A percentile compares a stretch with the other conserved stretches of the same genome.
Evolutionary conservation across 148 eudicot species (phyloP).

Genomic region (Camellia japonica): DNA sequence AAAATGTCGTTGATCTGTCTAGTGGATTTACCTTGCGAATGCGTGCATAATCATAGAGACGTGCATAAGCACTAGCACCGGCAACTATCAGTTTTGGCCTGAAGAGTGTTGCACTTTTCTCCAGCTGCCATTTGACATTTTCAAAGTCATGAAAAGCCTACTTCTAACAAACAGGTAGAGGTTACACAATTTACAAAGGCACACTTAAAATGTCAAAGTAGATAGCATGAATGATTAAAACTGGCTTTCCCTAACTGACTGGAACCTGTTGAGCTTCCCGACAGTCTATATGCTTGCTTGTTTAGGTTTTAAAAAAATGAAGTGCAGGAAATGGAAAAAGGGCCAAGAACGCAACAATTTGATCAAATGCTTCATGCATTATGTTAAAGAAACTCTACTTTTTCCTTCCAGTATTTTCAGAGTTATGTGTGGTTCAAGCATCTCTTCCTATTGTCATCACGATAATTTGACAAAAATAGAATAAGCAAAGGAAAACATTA

Average conservation of each 20-base stretch:
- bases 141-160: slow-evolving; percentile 10
- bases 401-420: too few species aligned
- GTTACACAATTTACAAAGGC: neutral
- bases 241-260: neutral
- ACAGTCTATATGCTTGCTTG: neutral
- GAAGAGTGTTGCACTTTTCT: slow-evolving; percentile 94
- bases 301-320: neutral
- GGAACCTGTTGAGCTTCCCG: neutral
- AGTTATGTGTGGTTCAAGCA: neutral
- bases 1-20: neutral
- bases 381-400: neutral
- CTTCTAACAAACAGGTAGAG: neutral
- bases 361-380: neutral
- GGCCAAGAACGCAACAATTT: neutral
- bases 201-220: neutral
- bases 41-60: slow-evolving; percentile 86
- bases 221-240: neutral
- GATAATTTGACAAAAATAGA: neutral
- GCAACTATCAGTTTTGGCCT: slow-evolving; percentile 97
- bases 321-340: neutral
- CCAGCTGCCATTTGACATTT: slow-evolving; percentile 56
- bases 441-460: neutral
- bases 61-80: slow-evolving; percentile 98
- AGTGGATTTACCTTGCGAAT: slow-evolving; percentile 67
- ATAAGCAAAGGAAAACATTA: neutral